A percentile compares a stretch with the other conserved stretches of the same genome.
Evolutionary conservation across 495 filamentous ascomycete species (phyloP).

Genomic region (Penicillium riverlandense): DNA sequence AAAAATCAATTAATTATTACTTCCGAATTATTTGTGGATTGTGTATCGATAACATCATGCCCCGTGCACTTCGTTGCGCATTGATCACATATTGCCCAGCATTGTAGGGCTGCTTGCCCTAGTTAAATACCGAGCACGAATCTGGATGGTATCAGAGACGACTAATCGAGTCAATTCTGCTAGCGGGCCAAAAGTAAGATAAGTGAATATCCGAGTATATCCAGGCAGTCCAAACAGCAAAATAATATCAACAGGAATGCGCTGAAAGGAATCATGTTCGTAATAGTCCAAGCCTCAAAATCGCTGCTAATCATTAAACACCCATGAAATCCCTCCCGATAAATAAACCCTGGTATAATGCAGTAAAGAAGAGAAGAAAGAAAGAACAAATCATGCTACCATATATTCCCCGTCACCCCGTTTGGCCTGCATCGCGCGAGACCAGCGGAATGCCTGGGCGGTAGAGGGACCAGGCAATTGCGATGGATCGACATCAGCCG

Average conservation of each 20-base stretch:
- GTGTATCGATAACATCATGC: neutral
- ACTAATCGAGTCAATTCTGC: no score
- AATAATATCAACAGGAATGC: neutral
- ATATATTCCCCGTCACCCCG: slow-evolving; percentile 79
- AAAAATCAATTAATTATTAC: no score
- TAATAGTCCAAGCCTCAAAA: slow-evolving; percentile 7
- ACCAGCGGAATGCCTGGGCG: slow-evolving; percentile 63
- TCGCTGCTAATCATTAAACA: slow-evolving; percentile 8
- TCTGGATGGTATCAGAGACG: neutral
- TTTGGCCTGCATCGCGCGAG: slow-evolving; percentile 58
- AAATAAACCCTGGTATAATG: neutral
- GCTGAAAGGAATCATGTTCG: slow-evolving; percentile 16
- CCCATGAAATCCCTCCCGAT: neutral
- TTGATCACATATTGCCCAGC: slow-evolving; percentile 24
- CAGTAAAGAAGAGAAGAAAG: neutral
- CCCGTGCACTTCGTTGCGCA: slow-evolving; percentile 10
- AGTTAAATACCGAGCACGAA: neutral
- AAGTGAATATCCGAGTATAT: no score
- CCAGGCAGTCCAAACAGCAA: no score
- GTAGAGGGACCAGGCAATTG: slow-evolving; percentile 9
- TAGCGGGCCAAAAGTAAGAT: no score
- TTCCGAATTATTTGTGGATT: neutral
- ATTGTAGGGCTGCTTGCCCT: slow-evolving; percentile 6
- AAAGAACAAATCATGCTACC: slow-evolving; percentile 50
- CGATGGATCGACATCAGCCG: slow-evolving; percentile 9